Base-by-base conservation (phyloP, 257 asterid genomes). In the Paulownia fortunei region DNA sequence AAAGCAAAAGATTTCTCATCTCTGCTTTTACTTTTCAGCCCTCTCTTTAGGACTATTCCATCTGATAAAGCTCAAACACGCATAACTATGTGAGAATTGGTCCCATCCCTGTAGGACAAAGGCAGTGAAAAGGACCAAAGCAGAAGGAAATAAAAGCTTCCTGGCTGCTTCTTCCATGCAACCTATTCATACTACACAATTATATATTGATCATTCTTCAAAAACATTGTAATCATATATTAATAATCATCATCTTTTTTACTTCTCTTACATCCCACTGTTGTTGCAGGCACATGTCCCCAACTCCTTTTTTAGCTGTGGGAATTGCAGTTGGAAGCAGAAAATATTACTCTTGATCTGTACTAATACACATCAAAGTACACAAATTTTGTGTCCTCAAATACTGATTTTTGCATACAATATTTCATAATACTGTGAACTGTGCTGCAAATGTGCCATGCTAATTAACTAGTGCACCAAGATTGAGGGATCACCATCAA, bases 41-140 rank as follows among this genome's bases (percentile, higher is more conserved):
- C 90, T 80, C 85, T 84, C 91, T 86, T 88, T 87, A 89, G 81
- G 94, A 89, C 91, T 81, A 86, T 82, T 81, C 89, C 88, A 87
- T 84, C 84, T 85, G 86, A 82, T 80, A 88, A 90, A 87, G 96
- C 91, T 81, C 84, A 72, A 80, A 71, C 69, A 63, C 78, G 78
- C 75, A 84, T 82, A 66, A 73, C 69, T 80, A 83, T 79, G 81
- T 70, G 78, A 37, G 32, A 75, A 39, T 60, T 76, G 89, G 82
- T 79, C 89, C 86, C 83, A 79, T 39, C 52, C 56, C 79, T 61
- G 60, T 65, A 70, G 80, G 76, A 74, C 82, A 41, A 81, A 79
- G 59, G 56, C 77, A 60, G 19, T 34, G 32, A 61, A 73, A 69
- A 69, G 65, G 86, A 82, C 68, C 70, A 87, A 88, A 85, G 86